phyloP scores from a whole-genome alignment of 768 basidiomycete genomes.

The Auricularia sp. region DNA sequence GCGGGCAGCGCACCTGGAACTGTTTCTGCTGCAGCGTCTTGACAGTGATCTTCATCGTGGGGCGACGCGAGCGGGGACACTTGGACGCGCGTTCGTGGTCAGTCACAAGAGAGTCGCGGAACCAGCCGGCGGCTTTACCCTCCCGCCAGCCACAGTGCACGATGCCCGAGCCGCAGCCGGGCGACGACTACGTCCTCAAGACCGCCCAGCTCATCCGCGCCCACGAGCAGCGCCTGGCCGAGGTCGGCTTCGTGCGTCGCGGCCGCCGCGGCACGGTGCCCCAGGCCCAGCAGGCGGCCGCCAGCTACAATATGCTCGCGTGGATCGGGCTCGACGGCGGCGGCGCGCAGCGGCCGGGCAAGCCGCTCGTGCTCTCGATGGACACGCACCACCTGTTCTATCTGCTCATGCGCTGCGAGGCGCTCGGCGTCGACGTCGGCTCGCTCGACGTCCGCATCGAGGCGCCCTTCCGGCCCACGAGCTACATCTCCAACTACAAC shows the following conservation, averaged over 20 bases:
- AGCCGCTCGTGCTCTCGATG: constrained; percentile 56
- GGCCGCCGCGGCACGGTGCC: constrained; percentile 29
- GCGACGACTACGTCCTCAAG: constrained; percentile 67
- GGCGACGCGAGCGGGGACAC: neutral
- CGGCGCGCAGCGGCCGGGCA: constrained; percentile 25
- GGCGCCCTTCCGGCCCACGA: constrained; percentile 59
- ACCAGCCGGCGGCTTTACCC: neutral
- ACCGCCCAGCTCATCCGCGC: constrained; percentile 61
- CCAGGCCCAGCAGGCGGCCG: constrained; percentile 17
- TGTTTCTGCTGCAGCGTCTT: constrained; percentile 94
- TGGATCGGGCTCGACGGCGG: constrained; percentile 17
- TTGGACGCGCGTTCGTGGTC: neutral
- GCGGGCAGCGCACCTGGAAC: constrained; percentile 45
- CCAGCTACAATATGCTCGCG: constrained; percentile 9
- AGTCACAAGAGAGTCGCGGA: too few species aligned
- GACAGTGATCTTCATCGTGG: constrained; percentile 82
- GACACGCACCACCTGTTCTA: constrained; percentile 85
- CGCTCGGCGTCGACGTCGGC: constrained; percentile 64
- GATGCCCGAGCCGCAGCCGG: constrained; percentile 41
- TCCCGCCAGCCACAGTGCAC: constrained; percentile 1
- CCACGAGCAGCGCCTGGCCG: constrained; percentile 66
- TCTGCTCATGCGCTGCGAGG: constrained; percentile 78
- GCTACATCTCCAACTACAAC: constrained; percentile 39
- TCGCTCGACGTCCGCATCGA: constrained; percentile 70
- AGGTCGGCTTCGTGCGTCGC: constrained; percentile 43